A percentile compares a stretch with the other conserved stretches of the same genome.
Evolutionary conservation across 768 basidiomycete species (phyloP).

Genomic region (Boletus rubroflammeus): DNA sequence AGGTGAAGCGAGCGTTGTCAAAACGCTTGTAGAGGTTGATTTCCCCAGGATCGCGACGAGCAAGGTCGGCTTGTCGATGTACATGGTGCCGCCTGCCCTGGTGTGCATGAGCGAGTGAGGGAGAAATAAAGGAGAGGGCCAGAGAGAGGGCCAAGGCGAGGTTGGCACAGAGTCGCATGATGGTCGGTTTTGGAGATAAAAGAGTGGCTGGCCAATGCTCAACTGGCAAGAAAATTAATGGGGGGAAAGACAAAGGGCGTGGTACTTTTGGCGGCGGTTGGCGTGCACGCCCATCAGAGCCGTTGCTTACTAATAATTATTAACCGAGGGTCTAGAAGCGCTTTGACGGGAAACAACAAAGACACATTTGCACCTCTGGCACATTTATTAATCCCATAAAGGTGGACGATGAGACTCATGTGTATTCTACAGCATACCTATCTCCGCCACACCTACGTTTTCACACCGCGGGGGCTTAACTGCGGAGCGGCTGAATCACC

Average conservation of each 20-base stretch:
- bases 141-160: constrained; percentile 22
- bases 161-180: constrained; percentile 24
- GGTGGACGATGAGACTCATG: background rate
- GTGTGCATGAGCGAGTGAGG: constrained; percentile 21
- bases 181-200: constrained; percentile 1
- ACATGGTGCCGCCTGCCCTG: constrained; percentile 22
- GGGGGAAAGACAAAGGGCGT: background rate
- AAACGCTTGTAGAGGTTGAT: constrained; percentile 21
- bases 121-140: constrained; percentile 13
- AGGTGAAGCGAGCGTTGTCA: constrained; percentile 32
- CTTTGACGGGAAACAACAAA: background rate
- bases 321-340: background rate
- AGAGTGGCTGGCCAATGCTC: constrained; percentile 21
- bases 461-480: constrained; percentile 31
- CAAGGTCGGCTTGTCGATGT: constrained; percentile 20
- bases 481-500: constrained; percentile 55
- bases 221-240: background rate
- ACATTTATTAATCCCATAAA: background rate
- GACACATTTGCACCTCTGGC: background rate
- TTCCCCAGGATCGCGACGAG: constrained; percentile 26
- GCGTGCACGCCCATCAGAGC: background rate
- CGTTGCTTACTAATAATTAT: constrained; percentile 13
- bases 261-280: background rate
- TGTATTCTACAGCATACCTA: background rate
- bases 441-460: background rate